Base-by-base conservation (phyloP, 768 basidiomycete genomes). In the Panellus pusillus region DNA sequence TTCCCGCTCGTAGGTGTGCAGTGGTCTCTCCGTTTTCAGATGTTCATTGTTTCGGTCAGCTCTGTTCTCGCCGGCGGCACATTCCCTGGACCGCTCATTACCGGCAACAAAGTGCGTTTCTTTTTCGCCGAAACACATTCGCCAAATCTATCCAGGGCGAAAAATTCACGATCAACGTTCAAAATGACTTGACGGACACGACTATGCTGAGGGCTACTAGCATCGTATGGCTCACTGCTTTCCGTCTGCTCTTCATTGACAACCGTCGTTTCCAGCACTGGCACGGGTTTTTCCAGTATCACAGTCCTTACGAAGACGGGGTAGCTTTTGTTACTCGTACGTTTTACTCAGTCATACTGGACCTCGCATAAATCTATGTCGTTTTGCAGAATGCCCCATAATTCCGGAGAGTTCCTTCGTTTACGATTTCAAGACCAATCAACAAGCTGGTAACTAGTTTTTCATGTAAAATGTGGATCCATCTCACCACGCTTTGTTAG, bases 121-220 rank as follows among this genome's bases (percentile, higher is more conserved):
- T 13, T 27, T 38, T 24, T 1, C 6, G 37, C 24, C 38, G n/a
- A 24, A 3, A 11, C 18, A 8, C 19, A 18, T 9, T 19, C 19
- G 13, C 32, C 29, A 37, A 27, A 40, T 5, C 37, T 3, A 6
- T 29, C 9, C 38, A 82, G 69, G 75, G 80, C 12, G 70, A 74
- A 47, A 60, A 58, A 31, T 80, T 80, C 58, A 42, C 55, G 27
- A 63, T 85, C 39, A 79, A 80, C 43, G 79, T 85, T 82, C 54
- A 55, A 45, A 50, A 51, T 29, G 29, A 63, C 13, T 69, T 84
- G 19, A 71, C 66, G 0, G 79, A 86, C 41, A 70, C 71, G 1
- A 68, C 75, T 0, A 81, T 84, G 82, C 55, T 74, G 28, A 72
- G 71, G 38, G 69, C 66, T 6, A 84, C 83, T 9, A 78, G 74